Base-by-base conservation (phyloP, 2,329 filamentous ascomycete genomes). In the Monosporascus cannonballus region DNA sequence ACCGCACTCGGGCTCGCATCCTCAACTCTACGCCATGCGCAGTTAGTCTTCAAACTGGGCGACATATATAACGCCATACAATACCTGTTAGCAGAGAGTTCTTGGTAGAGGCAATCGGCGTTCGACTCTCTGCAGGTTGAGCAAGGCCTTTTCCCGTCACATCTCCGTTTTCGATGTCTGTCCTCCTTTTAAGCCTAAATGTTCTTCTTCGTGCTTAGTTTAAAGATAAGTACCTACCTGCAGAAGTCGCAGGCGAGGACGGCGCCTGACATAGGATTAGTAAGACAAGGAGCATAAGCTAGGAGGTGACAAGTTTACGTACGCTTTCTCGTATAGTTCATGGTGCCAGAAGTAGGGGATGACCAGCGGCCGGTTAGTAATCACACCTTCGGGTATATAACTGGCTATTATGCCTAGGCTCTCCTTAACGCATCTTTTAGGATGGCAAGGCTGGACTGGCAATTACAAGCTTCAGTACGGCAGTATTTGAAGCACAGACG, bases 211-310 rank as follows among this genome's bases (percentile, higher is more conserved):
- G 49, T 24, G 49, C 30, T n/a, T 42, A 18, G 34, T 25, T 38
- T 20, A 41, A 50, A 37, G 18, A 47, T 18, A 22, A 48, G 46
- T 27, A 51, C 30, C 51, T 60, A 61, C 64, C 65, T 62, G 57
- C 70, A 72, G 54, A 72, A 72, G 56, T 73, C 70, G 58, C 70
- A 73, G 51, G 71, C 71, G 55, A 73, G 60, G 24, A 71, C 62
- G 45, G 69, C 69, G 27, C 70, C 70, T 73, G 48, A 48, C 36
- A 41, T 25, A 44, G 27, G 34, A 51, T 62, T 56, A 64, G 64
- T 51, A 30, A 46, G 42, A 30, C 49, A 36, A 48, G 47, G 17
- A 6, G 44, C n/a, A 4, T 24, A 51, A 48, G 34, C 44, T 44
- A 55, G 49, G 51, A 51, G 46, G 51, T 2, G 34, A 7, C 24